Base-by-base conservation (phyloP, 345 rosid species). In the Dimocarpus longan region DNA sequence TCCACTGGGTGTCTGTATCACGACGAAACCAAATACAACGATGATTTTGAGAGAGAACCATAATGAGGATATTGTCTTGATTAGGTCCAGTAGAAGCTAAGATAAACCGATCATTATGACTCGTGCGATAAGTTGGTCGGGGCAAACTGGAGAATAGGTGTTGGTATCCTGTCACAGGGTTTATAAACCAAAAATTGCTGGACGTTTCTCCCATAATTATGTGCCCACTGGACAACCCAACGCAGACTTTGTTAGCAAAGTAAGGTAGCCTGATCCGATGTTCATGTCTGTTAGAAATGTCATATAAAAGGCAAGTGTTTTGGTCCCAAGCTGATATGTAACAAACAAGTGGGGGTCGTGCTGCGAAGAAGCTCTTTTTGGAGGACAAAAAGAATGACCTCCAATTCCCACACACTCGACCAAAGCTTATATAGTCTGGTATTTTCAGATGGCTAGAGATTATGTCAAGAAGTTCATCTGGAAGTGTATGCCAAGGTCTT, bases 401-500 rank as follows among this genome's bases (percentile, higher is more conserved):
- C 71, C 71, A 50, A 2, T 44, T 76, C 6, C 1, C 1, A 32
- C 78, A 65, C 26, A 64, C 70, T 43, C 28, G 46, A 24, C 63
- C 62, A 65, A 75, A 50, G 15, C 39, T 62, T 12, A 65, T 16
- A 26, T 43, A 46, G 70, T 75, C 78, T 46, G 56, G n/a, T 24
- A 65, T 65, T 15, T 19, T 46, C 43, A 44, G 70, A 10, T 48
- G 56, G 26, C 54, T 66, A 3, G 71, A 48, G 62, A 76, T 19
- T 4, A 76, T 6, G 19, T 50, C 71, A 37, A 66, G 64, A 48
- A 76, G 63, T 5, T 76, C 78, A 5, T 8, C 32, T 26, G 37
- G 78, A 56, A 66, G 71, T 5, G 66, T 48, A 1, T 10, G 6
- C 78, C 78, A 66, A 10, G 57, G 78, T 65, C 71, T 76, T 46